A percentile compares a stretch with the other conserved stretches of the same genome.
Evolutionary conservation across 1,284 basidiomycete genomes (phyloP).

Genomic region (Leccinum laetum): DNA sequence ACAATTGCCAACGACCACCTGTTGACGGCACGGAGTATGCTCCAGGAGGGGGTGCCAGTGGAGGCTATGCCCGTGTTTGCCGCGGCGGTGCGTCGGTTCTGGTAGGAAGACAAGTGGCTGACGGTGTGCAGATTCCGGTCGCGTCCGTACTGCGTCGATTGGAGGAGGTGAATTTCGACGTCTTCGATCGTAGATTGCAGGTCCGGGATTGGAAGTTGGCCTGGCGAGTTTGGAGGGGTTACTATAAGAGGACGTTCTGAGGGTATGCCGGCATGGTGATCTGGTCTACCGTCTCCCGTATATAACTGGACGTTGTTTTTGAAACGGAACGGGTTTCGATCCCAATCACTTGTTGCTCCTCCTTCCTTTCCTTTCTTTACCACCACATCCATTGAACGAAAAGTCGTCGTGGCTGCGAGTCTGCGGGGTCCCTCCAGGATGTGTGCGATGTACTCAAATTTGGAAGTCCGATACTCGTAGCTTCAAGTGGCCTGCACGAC

Average conservation of each 20-base stretch:
- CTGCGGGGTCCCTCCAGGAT: conserved; percentile 31
- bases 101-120: conserved; percentile 16
- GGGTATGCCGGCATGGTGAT: conserved; percentile 33
- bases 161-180: conserved; percentile 82
- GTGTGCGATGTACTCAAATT: conserved; percentile 32
- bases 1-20: conserved; percentile 91
- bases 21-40: conserved; percentile 78
- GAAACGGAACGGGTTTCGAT: conserved; percentile 3
- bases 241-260: conserved; percentile 60
- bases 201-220: conserved; percentile 84
- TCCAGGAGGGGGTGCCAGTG: conserved; percentile 65
- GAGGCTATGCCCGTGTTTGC: conserved; percentile 80
- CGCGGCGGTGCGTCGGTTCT: conserved; percentile 58
- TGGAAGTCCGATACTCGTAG: conserved; percentile 41
- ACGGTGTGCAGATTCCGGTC: conserved; percentile 64
- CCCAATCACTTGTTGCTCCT: not conserved
- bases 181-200: conserved; percentile 72
- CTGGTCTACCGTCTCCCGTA: conserved; percentile 10
- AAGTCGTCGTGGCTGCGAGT: conserved; percentile 26
- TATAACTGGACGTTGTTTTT: conserved; percentile 9
- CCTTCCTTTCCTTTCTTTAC: not conserved
- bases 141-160: conserved; percentile 73
- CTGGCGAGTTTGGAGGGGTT: conserved; percentile 82
- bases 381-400: not conserved
- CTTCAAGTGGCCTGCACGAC: conserved; percentile 30